Percentiles rank a stretch among this genome's conserved stretches.
These are phyloP conservation scores for Hanseniaspora mollemarum DNA, from an alignment of 805 yeast species.

Conservation along the genomic window DNA sequence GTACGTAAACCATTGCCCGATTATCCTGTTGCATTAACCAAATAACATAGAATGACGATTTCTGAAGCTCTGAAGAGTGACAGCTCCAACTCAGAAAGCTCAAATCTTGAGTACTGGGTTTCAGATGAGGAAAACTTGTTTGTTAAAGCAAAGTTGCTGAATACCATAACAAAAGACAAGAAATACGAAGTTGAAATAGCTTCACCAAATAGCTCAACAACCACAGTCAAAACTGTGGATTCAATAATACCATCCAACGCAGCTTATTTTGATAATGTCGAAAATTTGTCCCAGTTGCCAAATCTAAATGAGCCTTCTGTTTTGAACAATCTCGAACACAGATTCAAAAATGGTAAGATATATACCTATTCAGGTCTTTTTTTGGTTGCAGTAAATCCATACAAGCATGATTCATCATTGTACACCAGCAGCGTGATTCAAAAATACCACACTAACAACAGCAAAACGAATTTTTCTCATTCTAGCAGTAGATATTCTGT, in stretches of 20 bases:
- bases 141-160: conserved; percentile 36
- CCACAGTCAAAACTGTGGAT: conserved; percentile 9
- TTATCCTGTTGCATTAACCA: too few species aligned
- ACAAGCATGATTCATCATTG: conserved; percentile 62
- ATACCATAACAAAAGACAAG: conserved; percentile 32
- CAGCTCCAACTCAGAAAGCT: background rate
- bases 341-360: conserved; percentile 68
- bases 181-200: conserved; percentile 30
- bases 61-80: background rate
- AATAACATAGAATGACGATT: conserved; percentile 1
- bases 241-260: conserved; percentile 50
- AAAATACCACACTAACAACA: conserved; percentile 37
- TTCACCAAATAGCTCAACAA: background rate
- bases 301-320: conserved; percentile 92
- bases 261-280: conserved; percentile 73
- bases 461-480: conserved; percentile 20
- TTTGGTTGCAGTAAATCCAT: conserved; percentile 91
- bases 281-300: conserved; percentile 92
- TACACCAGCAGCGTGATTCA: conserved; percentile 43
- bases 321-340: conserved; percentile 63
- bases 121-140: conserved; percentile 49
- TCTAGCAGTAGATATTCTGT: background rate
- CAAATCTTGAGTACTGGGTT: conserved; percentile 54
- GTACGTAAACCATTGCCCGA: too few species aligned
- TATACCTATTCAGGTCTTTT: conserved; percentile 93